Percentiles rank a stretch among this genome's conserved stretches.
Evolutionary conservation across 1,139 yeast genomes (phyloP).

Genomic region (Meyerozyma smithsonii): DNA sequence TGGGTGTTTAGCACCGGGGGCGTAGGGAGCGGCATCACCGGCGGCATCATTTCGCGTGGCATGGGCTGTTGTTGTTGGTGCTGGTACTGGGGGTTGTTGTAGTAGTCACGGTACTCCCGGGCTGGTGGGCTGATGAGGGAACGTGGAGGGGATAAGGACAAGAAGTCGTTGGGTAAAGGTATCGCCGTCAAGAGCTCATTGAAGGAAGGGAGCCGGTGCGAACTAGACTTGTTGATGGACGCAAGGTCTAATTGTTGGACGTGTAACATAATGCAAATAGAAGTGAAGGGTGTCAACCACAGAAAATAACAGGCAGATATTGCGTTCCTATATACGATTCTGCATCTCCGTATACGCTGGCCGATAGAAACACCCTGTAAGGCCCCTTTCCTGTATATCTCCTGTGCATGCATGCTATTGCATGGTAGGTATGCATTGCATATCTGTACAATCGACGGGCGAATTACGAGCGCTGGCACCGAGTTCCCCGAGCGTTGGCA

Average conservation of each 20-base stretch:
- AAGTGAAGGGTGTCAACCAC: background rate
- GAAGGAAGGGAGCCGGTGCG: slow-evolving; percentile 28
- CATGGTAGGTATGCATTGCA: too few species aligned
- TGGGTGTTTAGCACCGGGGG: background rate
- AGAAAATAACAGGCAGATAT: background rate
- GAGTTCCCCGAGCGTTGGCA: too few species aligned
- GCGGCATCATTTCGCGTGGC: background rate
- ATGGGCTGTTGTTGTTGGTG: background rate
- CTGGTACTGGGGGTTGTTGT: too few species aligned
- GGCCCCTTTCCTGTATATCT: background rate
- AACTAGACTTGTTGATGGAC: slow-evolving; percentile 1
- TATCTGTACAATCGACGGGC: too few species aligned
- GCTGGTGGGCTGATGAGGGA: background rate
- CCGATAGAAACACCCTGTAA: background rate
- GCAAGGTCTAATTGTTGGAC: slow-evolving; percentile 1
- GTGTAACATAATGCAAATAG: background rate
- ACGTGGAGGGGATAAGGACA: background rate
- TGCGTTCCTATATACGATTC: background rate
- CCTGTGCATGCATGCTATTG: too few species aligned
- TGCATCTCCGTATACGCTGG: background rate
- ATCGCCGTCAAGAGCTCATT: slow-evolving; percentile 34
- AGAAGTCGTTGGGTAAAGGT: slow-evolving; percentile 27
- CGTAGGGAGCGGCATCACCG: too few species aligned
- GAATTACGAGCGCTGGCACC: too few species aligned
- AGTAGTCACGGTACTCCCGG: background rate